These are phyloP conservation scores for Paraurostyla sp. DNA, from an alignment of 73 alveolate species.

Conservation along the genomic window DNA sequence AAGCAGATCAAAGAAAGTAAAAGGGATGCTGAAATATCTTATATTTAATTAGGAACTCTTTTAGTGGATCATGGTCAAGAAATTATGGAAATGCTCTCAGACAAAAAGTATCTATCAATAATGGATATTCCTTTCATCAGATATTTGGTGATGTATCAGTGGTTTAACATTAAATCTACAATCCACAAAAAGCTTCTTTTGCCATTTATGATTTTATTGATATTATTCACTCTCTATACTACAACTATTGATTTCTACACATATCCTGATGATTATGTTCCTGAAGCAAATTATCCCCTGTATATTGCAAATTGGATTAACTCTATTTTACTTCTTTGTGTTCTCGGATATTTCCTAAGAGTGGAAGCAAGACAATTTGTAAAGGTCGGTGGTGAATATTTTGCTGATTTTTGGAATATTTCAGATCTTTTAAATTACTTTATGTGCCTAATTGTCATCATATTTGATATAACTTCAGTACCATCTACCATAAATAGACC, in stretches of 20 bases:
- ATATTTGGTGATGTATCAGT: conserved; percentile 49
- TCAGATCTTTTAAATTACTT: conserved; percentile 24
- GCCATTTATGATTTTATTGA: conserved; percentile 27
- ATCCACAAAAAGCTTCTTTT: conserved; percentile 24
- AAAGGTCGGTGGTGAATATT: conserved; percentile 23
- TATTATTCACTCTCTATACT: not conserved
- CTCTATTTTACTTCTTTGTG: not conserved
- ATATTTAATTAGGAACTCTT: conserved; percentile 11
- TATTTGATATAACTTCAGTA: not conserved
- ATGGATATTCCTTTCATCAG: conserved; percentile 53
- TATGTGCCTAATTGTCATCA: conserved; percentile 4
- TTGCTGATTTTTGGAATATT: conserved; percentile 46
- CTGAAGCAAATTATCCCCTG: not conserved
- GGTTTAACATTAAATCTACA: conserved; percentile 13
- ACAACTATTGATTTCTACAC: not conserved
- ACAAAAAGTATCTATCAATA: conserved; percentile 34
- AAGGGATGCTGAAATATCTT: conserved; percentile 8
- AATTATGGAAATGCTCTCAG: conserved; percentile 37
- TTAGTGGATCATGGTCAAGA: not conserved
- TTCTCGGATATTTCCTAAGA: conserved; percentile 16
- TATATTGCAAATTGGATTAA: not conserved
- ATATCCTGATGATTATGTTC: too few relatives aligned
- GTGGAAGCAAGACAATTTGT: conserved; percentile 3
- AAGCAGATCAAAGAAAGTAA: conserved; percentile 26
- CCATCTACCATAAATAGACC: conserved; percentile 27